These are phyloP conservation scores for Psilocybe cyanescens DNA, from an alignment of 768 basidiomycete species.

Conservation along the genomic window DNA sequence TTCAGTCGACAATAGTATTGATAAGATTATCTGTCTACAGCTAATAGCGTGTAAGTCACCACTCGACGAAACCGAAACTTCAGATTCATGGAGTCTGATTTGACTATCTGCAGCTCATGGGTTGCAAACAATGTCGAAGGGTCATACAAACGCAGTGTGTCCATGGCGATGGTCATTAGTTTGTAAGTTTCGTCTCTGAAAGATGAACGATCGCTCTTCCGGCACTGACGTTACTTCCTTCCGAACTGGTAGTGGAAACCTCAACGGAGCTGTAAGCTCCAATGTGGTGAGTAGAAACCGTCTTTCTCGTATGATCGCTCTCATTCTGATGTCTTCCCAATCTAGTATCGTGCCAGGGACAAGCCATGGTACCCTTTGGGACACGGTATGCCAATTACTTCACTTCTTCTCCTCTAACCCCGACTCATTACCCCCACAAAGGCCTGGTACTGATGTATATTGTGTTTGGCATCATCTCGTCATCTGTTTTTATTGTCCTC, in stretches of 20 bases:
- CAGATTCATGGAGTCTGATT: neutral
- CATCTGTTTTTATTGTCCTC: slow-evolving; percentile 41
- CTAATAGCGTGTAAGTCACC: slow-evolving; percentile 57
- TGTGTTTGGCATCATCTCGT: slow-evolving; percentile 57
- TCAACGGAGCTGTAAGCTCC: slow-evolving; percentile 78
- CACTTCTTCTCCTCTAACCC: neutral
- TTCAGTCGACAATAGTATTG: neutral
- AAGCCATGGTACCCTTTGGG: slow-evolving; percentile 66
- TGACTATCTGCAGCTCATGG: slow-evolving; percentile 41
- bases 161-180: slow-evolving; percentile 70
- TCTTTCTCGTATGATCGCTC: neutral
- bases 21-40: slow-evolving; percentile 31
- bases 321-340: neutral
- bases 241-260: slow-evolving; percentile 54
- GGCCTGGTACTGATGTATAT: slow-evolving; percentile 78
- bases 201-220: neutral
- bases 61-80: neutral
- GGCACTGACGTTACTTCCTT: neutral
- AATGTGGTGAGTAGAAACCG: slow-evolving; percentile 61
- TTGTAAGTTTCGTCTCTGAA: slow-evolving; percentile 40
- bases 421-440: slow-evolving; percentile 21
- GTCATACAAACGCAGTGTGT: slow-evolving; percentile 74
- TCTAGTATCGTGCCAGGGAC: slow-evolving; percentile 65
- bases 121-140: slow-evolving; percentile 77
- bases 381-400: slow-evolving; percentile 24